Percentiles rank a stretch among this genome's conserved stretches.
phyloP scores from a whole-genome alignment of 2,329 filamentous ascomycete species.

The Penicillium polonicum region DNA sequence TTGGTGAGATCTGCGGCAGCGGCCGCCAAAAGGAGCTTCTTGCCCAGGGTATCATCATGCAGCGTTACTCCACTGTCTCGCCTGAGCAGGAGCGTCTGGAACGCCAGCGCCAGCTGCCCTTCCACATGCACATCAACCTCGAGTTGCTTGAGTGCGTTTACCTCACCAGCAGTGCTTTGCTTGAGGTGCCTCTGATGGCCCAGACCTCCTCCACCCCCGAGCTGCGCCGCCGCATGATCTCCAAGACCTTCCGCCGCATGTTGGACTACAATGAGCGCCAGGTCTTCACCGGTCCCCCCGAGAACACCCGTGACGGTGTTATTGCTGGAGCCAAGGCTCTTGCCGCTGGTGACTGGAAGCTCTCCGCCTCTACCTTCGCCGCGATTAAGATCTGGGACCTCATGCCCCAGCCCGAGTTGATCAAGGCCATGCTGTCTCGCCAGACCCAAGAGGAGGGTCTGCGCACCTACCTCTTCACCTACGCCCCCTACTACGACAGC shows the following conservation, averaged over 20 bases:
- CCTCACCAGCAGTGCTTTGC: conserved; percentile 97
- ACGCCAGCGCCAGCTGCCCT: conserved; percentile 94
- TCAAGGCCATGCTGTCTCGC: conserved; percentile 95
- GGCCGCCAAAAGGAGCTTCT: conserved; percentile 97
- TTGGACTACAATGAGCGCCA: conserved; percentile 99
- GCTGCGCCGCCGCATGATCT: conserved; percentile 95
- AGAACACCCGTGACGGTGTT: conserved; percentile 98
- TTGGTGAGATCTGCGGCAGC: conserved; percentile 97
- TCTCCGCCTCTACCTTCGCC: conserved; percentile 88
- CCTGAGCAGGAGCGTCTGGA: conserved; percentile 97
- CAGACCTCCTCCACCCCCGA: conserved; percentile 96
- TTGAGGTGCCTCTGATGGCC: conserved; percentile 94
- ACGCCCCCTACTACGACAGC: conserved; percentile 98
- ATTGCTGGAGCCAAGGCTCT: conserved; percentile 99
- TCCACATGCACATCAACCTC: conserved; percentile 99
- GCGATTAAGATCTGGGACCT: conserved; percentile 99
- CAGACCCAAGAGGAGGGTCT: conserved; percentile 99
- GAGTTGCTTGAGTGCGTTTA: conserved; percentile 98
- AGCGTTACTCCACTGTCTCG: conserved; percentile 92
- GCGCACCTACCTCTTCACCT: conserved; percentile 97
- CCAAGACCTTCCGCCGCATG: conserved; percentile 99
- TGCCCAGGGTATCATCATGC: conserved; percentile 97
- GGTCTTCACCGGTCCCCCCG: conserved; percentile 96
- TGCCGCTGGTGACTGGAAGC: conserved; percentile 97
- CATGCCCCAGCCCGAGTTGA: conserved; percentile 86